Evolutionary conservation across 2,329 filamentous ascomycete genomes (phyloP).

Genomic region (Microdochium nivale): DNA sequence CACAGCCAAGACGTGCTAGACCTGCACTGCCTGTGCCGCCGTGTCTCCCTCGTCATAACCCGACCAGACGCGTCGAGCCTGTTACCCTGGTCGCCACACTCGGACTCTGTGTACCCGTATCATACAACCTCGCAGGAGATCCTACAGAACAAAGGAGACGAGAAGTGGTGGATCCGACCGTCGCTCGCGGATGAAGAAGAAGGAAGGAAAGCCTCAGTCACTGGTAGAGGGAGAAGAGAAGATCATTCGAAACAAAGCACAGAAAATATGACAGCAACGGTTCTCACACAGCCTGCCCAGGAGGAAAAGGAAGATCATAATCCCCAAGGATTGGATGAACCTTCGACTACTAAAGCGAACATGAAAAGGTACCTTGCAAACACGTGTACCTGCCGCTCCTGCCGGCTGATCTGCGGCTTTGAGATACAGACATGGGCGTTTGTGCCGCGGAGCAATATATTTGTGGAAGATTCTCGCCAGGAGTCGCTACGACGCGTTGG

Average conservation of each 20-base stretch:
- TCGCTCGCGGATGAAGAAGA: slow-evolving; percentile 4
- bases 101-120: slow-evolving; percentile 45
- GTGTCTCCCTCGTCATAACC: slow-evolving; percentile 47
- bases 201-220: too few species aligned
- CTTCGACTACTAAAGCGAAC: neutral
- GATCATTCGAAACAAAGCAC: too few species aligned
- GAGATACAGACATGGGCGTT: slow-evolving; percentile 61
- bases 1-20: slow-evolving; percentile 20
- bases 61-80: slow-evolving; percentile 39
- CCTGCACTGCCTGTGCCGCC: slow-evolving; percentile 45
- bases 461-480: slow-evolving; percentile 6
- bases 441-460: slow-evolving; percentile 50
- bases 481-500: neutral
- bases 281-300: too few species aligned
- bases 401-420: slow-evolving; percentile 50
- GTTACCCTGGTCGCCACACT: slow-evolving; percentile 34
- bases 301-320: neutral
- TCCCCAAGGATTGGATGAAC: too few species aligned
- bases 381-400: slow-evolving; percentile 53
- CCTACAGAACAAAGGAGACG: slow-evolving; percentile 33
- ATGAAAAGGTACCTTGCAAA: slow-evolving; percentile 47
- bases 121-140: slow-evolving; percentile 19
- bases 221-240: too few species aligned
- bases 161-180: slow-evolving; percentile 52
- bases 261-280: too few species aligned